These are phyloP conservation scores for Aureobasidium leucospermi DNA, from an alignment of 2,329 filamentous ascomycete genomes.

Conservation along the genomic window DNA sequence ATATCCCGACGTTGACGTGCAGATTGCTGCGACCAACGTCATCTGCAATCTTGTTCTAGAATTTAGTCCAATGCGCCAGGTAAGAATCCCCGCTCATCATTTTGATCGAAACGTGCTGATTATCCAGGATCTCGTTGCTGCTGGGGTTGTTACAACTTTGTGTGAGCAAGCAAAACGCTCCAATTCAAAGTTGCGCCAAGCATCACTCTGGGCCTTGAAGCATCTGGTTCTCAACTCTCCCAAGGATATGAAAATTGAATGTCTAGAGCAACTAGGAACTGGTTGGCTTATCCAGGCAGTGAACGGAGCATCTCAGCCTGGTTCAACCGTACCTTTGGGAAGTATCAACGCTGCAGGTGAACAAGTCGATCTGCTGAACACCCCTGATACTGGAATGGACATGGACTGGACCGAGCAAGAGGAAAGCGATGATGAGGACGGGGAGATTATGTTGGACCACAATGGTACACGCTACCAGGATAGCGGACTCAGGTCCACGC, in stretches of 20 bases:
- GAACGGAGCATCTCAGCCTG: conserved; percentile 44
- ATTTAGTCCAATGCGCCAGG: conserved; percentile 80
- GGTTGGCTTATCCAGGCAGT: conserved; percentile 78
- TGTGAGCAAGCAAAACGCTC: conserved; percentile 78
- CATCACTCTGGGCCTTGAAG: conserved; percentile 89
- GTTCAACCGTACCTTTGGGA: conserved; percentile 34
- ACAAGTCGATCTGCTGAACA: conserved; percentile 53
- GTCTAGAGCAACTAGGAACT: conserved; percentile 68
- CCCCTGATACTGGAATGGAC: conserved; percentile 36
- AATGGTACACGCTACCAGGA: conserved; percentile 30
- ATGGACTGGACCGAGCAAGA: conserved; percentile 25
- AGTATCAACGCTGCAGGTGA: conserved; percentile 54
- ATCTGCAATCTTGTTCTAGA: conserved; percentile 81
- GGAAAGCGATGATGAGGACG: conserved; percentile 34
- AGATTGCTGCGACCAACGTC: conserved; percentile 76
- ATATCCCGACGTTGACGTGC: conserved; percentile 68
- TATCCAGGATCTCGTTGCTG: conserved; percentile 53
- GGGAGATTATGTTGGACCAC: conserved; percentile 39
- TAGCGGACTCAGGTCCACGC: conserved; percentile 28
- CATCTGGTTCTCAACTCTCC: conserved; percentile 71
- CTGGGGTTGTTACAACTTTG: conserved; percentile 66
- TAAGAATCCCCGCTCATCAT: conserved; percentile 43
- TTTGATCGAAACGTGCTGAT: conserved; percentile 33
- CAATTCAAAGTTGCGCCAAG: conserved; percentile 70
- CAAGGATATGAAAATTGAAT: conserved; percentile 66